Conservation (phyloP, 2,329 filamentous ascomycete species). For the Clonostachys rosea region DNA sequence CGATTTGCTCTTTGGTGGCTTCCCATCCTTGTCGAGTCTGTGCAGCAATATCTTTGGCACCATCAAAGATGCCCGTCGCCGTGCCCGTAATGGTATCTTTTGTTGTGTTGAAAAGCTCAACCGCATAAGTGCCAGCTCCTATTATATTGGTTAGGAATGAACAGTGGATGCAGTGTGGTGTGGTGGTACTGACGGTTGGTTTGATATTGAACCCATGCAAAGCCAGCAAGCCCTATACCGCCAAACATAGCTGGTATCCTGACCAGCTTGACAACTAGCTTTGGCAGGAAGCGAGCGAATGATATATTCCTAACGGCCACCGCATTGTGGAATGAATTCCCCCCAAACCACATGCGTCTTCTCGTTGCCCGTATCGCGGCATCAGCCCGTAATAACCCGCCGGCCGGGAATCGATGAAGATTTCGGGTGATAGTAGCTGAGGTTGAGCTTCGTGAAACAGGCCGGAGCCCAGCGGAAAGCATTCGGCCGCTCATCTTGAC, state of each 20-base stretch:
- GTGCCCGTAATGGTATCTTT: constrained; percentile 66
- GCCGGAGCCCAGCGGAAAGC: constrained; percentile 67
- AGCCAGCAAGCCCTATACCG: constrained; percentile 76
- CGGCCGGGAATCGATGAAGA: constrained; percentile 62
- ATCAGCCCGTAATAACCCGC: constrained; percentile 65
- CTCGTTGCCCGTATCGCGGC: constrained; percentile 55
- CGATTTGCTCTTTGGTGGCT: constrained; percentile 73
- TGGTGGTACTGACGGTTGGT: constrained; percentile 64
- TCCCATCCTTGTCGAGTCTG: constrained; percentile 81
- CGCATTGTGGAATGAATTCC: constrained; percentile 80
- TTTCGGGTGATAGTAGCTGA: constrained; percentile 52
- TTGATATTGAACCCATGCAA: constrained; percentile 95
- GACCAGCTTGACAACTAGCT: constrained; percentile 83
- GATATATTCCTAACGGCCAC: constrained; percentile 60
- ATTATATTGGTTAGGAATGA: constrained; percentile 13
- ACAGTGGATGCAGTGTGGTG: not conserved
- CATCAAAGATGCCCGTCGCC: constrained; percentile 65
- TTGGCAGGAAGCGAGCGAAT: constrained; percentile 68
- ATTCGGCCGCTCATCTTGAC: constrained; percentile 26
- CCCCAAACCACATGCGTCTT: constrained; percentile 70
- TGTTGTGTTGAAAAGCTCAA: constrained; percentile 69
- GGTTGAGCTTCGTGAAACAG: constrained; percentile 55
- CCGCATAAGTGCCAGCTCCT: constrained; percentile 44
- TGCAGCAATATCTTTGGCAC: constrained; percentile 69
- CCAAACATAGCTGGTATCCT: constrained; percentile 89